Percentiles rank a stretch among this genome's conserved stretches.
Evolutionary conservation across 208 protist species (phyloP).

Genomic region (Trypanosoma caninum): DNA sequence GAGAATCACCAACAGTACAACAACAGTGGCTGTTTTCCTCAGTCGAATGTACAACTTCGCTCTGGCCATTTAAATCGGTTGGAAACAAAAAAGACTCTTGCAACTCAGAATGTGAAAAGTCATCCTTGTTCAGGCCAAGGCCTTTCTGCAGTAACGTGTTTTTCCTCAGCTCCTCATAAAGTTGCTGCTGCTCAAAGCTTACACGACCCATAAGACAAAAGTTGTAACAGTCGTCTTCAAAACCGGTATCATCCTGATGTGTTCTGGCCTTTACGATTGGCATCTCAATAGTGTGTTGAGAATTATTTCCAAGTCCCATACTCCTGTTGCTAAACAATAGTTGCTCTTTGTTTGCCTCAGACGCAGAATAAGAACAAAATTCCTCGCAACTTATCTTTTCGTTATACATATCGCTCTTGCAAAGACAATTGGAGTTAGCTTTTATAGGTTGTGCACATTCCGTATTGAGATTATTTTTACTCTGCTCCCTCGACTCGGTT

Average conservation of each 20-base stretch:
- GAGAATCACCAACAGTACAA: too few species aligned
- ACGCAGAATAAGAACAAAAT: too few species aligned
- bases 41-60: neutral
- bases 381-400: too few species aligned
- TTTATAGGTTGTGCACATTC: too few species aligned
- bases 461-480: too few species aligned
- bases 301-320: too few species aligned
- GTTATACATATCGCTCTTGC: too few species aligned
- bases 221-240: slow-evolving; percentile 35
- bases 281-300: neutral
- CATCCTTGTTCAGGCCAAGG: neutral
- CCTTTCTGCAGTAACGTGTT: slow-evolving; percentile 22
- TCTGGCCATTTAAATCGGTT: neutral
- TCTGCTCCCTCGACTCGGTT: too few species aligned
- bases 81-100: neutral
- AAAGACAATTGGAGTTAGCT: too few species aligned
- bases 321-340: too few species aligned
- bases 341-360: too few species aligned
- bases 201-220: slow-evolving; percentile 30
- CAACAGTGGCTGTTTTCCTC: too few species aligned
- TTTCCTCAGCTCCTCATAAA: slow-evolving; percentile 30
- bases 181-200: slow-evolving; percentile 37
- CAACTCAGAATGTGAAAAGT: neutral
- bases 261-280: neutral
- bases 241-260: neutral